These are phyloP conservation scores for Poa pratensis DNA, from an alignment of 176 grass and related monocot genomes.

Conservation along the genomic window DNA sequence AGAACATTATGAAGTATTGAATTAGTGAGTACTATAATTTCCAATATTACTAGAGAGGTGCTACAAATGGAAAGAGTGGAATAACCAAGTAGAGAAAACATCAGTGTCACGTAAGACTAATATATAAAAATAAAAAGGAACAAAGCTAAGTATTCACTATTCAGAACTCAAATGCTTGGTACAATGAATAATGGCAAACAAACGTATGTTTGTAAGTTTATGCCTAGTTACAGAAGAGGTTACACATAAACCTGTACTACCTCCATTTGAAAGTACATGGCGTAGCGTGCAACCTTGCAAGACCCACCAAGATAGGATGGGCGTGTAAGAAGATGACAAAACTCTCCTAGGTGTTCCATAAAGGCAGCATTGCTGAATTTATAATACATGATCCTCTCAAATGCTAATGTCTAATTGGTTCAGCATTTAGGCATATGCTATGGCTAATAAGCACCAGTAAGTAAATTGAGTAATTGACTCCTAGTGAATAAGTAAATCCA, in stretches of 20 bases:
- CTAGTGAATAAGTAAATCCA: neutral
- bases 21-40: conserved; percentile 13
- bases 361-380: conserved; percentile 11
- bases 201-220: neutral
- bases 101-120: neutral
- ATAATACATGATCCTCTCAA: conserved; percentile 14
- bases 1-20: conserved; percentile 40
- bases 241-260: neutral
- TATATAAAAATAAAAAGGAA: conserved; percentile 25
- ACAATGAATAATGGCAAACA: neutral
- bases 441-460: conserved; percentile 7
- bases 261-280: neutral
- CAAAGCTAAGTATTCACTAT: conserved; percentile 7
- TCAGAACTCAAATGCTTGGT: conserved; percentile 9
- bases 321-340: conserved; percentile 23
- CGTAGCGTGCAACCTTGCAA: neutral
- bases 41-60: conserved; percentile 16
- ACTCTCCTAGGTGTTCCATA: neutral
- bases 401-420: neutral
- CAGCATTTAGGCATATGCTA: conserved; percentile 3
- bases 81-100: neutral
- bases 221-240: neutral
- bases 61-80: conserved; percentile 8
- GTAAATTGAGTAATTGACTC: neutral
- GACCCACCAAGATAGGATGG: neutral